Evolutionary conservation across 352 stramenopile species (phyloP), one percentile per base, ranked within the genome.

Genomic region (Pythium myriotylum): DNA sequence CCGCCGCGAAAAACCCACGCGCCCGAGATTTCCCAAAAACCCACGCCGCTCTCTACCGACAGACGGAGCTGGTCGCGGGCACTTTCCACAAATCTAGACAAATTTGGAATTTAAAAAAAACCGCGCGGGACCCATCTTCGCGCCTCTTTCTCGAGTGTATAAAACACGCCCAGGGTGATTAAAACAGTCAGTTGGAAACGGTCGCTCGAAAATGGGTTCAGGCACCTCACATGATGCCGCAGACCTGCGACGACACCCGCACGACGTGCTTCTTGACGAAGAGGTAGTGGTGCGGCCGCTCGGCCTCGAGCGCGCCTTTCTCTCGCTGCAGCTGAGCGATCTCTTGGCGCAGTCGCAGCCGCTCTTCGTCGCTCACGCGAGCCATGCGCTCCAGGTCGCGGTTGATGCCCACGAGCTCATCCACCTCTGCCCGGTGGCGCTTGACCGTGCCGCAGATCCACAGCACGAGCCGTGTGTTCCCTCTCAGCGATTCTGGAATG

Each of bases 371-470:
- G 8, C 78, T 72, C 20, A 88, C 78, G 0, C 77, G 78, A n/a
- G 81, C 84, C 67, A 89, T 79, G 33, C 76, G 76, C 67, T 93
- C 80, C 26, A 93, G 52, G 48, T 93, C 81, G 24, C 62, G 64
- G 62, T 91, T 91, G 78, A 93, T 91, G 22, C 68, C 73, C n/a
- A 86, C 75, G 40, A 93, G 78, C 73, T 90, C 77, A 27, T 75
- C 51, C 35, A 93, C 81, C 53, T 90, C 74, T 2, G 56, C 58
- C 42, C 70, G 67, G 60, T 93, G 84, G 16, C 68, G 72, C 73
- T 91, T 91, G n/a, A 87, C 73, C n/a, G 72, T 88, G 32, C 71
- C 71, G 66, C 79, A 93, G 68, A 93, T 90, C 84, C 84, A 93
- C 10, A 93, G 59, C 55, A 91, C 81, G 33, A 93, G 74, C 56